Base-by-base conservation (phyloP, 495 filamentous ascomycete genomes). In the Aspergillus ellipticus region DNA sequence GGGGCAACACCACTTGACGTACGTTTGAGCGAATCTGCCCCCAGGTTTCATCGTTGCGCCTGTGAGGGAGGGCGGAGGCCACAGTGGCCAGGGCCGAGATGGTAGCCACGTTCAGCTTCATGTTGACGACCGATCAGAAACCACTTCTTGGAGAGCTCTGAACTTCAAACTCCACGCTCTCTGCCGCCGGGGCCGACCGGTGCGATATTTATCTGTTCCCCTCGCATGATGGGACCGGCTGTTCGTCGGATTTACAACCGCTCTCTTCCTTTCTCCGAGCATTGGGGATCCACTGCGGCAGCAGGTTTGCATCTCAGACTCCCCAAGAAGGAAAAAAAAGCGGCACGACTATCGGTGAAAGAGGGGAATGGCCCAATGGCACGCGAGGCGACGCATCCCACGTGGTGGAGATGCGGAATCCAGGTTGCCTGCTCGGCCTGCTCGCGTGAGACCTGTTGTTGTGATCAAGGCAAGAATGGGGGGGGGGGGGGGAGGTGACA, bases 21-120 rank as follows among this genome's bases (percentile, higher is more conserved):
- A 73, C 66, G 20, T 71, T 73, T 45, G 66, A 60, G 10, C 68
- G 61, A 42, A 70, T 53, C 26, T 66, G 43, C 31, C 42, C 48
- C 70, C 68, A 73, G 43, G 53, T 46, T 39, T 61, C 50, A 4
- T 54, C 37, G 21, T 49, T 54, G 16, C 51, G 53, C 2, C 48
- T 58, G 5, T 63, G 52, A 20, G 65, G 61, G 13, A 50, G 55
- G 11, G 63, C 63, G 11, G 63, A 59, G 53, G 51, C 53, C 1
- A 52, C 33, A 5, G 58, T 52, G 8, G 54, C 48, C 39, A 70
- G 59, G 8, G 55, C 55, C 4, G 58, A 43, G 42, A 55, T 46
- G 0, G 60, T 19, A 20, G 49, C 39, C 49, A 43, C 54, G 49
- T 37, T 42, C 24, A 55, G 42, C 56, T 64, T 67, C 65, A 69